Percentiles rank a stretch among this genome's conserved stretches.
phyloP scores from a whole-genome alignment of 805 yeast species.

The Cyberlindnera galapagoensis region DNA sequence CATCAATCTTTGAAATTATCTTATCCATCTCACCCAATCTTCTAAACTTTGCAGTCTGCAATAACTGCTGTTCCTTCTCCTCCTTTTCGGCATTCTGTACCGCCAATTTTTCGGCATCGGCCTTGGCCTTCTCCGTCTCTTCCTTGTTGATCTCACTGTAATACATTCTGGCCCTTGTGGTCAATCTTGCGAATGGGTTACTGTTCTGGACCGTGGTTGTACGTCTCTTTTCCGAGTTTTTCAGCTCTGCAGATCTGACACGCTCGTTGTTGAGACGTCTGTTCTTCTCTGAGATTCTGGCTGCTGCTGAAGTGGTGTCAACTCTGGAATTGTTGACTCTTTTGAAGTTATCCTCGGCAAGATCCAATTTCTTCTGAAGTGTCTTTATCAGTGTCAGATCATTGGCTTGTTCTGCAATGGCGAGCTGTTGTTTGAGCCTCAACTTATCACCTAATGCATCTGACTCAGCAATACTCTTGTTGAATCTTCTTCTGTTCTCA shows the following conservation, averaged over 20 bases:
- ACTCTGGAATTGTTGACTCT: slow-evolving; percentile 27
- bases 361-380: slow-evolving; percentile 15
- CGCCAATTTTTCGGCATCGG: slow-evolving; percentile 43
- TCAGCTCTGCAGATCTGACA: slow-evolving; percentile 73
- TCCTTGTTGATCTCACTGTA: slow-evolving; percentile 50
- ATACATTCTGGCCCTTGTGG: slow-evolving; percentile 81
- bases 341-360: slow-evolving; percentile 36
- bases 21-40: slow-evolving; percentile 53
- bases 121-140: slow-evolving; percentile 54
- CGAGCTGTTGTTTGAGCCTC: slow-evolving; percentile 63
- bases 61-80: slow-evolving; percentile 36
- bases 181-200: slow-evolving; percentile 87
- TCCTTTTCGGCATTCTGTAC: slow-evolving; percentile 35
- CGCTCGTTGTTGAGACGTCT: slow-evolving; percentile 71
- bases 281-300: slow-evolving; percentile 45
- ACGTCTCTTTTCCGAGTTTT: slow-evolving; percentile 50
- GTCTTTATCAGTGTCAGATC: slow-evolving; percentile 38
- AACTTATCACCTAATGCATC: slow-evolving; percentile 75
- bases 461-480: slow-evolving; percentile 52
- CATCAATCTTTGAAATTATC: slow-evolving; percentile 36
- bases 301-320: slow-evolving; percentile 28
- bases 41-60: slow-evolving; percentile 48
- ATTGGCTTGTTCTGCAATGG: slow-evolving; percentile 54
- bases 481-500: slow-evolving; percentile 57
- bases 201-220: slow-evolving; percentile 36